phyloP scores from a whole-genome alignment of 257 asterid genomes.

The Coffea canephora region DNA sequence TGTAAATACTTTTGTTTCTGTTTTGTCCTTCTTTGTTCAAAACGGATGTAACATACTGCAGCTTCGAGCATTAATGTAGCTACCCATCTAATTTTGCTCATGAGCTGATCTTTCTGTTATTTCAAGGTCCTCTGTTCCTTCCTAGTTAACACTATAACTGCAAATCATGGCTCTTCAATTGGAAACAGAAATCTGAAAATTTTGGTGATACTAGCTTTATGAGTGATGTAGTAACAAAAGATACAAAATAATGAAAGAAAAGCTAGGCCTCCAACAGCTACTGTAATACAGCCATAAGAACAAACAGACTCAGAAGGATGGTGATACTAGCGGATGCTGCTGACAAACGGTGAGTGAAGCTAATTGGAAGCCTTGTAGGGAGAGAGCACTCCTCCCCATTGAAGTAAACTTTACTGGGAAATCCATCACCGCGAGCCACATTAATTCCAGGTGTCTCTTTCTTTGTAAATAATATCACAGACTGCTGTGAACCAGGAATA shows the following conservation, averaged over 20 bases:
- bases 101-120: too few relatives aligned
- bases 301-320: conserved; percentile 26
- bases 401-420: conserved; percentile 68
- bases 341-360: conserved; percentile 17
- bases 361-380: conserved; percentile 51
- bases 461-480: conserved; percentile 63
- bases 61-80: too few relatives aligned
- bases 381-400: conserved; percentile 77
- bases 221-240: background rate
- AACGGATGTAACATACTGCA: too few relatives aligned
- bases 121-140: too few relatives aligned
- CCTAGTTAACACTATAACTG: too few relatives aligned
- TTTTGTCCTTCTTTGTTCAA: too few relatives aligned
- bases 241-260: background rate
- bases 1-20: too few relatives aligned
- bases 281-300: conserved; percentile 20
- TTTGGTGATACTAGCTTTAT: background rate
- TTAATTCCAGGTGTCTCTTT: conserved; percentile 45
- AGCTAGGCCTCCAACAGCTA: background rate
- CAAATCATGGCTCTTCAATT: too few relatives aligned
- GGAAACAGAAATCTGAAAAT: too few relatives aligned
- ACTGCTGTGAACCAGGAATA: conserved; percentile 52
- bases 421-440: conserved; percentile 55
- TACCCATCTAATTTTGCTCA: too few relatives aligned
- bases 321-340: conserved; percentile 24